These are phyloP conservation scores for Jamesozyma rosinii DNA, from an alignment of 805 yeast genomes.

Conservation along the genomic window DNA sequence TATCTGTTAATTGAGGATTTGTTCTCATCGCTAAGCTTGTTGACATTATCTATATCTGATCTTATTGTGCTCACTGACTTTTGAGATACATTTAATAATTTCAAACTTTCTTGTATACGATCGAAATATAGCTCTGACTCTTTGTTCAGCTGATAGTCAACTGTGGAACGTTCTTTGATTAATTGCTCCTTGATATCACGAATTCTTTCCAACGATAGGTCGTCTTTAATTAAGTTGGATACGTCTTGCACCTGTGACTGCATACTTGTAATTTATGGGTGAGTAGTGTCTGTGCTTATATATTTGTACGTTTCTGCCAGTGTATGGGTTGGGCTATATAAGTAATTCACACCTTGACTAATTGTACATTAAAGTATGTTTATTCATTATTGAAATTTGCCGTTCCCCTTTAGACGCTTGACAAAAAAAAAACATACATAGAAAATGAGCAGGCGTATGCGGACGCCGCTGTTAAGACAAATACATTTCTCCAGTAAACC, in stretches of 20 bases:
- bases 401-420: background rate
- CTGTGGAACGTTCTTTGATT: constrained; percentile 57
- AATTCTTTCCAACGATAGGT: constrained; percentile 47
- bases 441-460: too few species aligned
- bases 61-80: constrained; percentile 44
- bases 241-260: constrained; percentile 8
- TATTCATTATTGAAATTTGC: background rate
- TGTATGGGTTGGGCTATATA: too few species aligned
- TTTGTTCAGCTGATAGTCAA: constrained; percentile 65
- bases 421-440: background rate
- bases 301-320: too few species aligned
- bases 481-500: too few species aligned
- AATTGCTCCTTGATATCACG: constrained; percentile 45
- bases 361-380: background rate
- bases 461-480: too few species aligned
- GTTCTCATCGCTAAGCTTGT: constrained; percentile 45
- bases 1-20: constrained; percentile 54
- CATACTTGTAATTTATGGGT: too few species aligned
- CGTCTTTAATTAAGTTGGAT: constrained; percentile 31
- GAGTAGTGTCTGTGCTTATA: too few species aligned
- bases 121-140: constrained; percentile 60
- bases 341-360: background rate
- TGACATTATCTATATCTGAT: constrained; percentile 37
- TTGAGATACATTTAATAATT: constrained; percentile 33
- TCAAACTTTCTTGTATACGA: constrained; percentile 39